A percentile compares a stretch with the other conserved stretches of the same genome.
phyloP scores from a whole-genome alignment of 1,284 basidiomycete species.

The Anthracocystis panici-leucophaei region DNA sequence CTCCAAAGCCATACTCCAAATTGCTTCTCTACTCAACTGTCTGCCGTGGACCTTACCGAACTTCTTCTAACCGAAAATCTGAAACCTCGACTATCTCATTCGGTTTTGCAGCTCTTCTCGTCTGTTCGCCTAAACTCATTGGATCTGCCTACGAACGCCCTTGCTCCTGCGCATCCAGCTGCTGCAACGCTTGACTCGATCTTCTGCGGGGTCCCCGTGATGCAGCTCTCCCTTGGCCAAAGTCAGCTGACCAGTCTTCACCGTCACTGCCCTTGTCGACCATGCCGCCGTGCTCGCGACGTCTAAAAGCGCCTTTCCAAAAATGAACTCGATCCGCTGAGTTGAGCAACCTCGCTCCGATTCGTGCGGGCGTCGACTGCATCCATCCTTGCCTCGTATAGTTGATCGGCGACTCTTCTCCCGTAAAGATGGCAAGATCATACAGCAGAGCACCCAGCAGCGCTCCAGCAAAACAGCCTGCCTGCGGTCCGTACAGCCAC shows the following conservation, averaged over 20 bases:
- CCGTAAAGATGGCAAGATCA: constrained; percentile 69
- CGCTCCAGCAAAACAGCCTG: constrained; percentile 63
- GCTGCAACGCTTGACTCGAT: constrained; percentile 13
- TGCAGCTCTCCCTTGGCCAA: neutral
- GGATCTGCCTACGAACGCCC: constrained; percentile 3
- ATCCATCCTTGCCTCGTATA: constrained; percentile 35
- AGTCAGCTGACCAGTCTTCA: neutral
- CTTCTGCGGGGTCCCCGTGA: neutral
- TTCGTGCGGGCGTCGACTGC: constrained; percentile 31
- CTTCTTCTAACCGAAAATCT: too few relatives aligned
- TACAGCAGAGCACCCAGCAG: constrained; percentile 68
- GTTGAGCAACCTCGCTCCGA: constrained; percentile 21
- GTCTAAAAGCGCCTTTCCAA: neutral
- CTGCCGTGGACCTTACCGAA: too few relatives aligned
- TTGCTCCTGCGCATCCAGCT: constrained; percentile 31
- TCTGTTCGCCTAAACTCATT: too few relatives aligned
- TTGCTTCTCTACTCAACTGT: too few relatives aligned
- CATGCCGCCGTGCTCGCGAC: neutral
- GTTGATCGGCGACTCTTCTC: constrained; percentile 67
- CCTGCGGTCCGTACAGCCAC: constrained; percentile 79
- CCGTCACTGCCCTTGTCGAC: too few relatives aligned
- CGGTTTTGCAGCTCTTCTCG: too few relatives aligned
- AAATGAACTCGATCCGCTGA: constrained; percentile 18
- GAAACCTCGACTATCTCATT: too few relatives aligned
- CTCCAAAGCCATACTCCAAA: too few relatives aligned